phyloP scores from a whole-genome alignment of 345 rosid genomes.

The Lagerstroemia speciosa region DNA sequence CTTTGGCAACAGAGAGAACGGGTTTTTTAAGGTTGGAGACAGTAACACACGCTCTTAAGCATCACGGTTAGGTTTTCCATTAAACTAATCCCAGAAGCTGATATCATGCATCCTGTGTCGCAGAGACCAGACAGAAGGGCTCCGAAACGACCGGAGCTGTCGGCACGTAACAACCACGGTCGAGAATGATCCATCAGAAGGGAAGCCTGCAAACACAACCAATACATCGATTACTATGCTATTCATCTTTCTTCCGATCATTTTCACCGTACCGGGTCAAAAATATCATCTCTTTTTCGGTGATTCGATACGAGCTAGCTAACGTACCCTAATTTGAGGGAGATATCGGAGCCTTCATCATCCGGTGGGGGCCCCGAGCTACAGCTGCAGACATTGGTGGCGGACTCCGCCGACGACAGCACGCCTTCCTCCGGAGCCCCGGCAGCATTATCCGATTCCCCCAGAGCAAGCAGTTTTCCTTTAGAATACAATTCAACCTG shows the following conservation, averaged over 20 bases:
- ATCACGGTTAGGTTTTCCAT: no score
- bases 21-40: no score
- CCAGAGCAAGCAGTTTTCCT: constrained; percentile 17
- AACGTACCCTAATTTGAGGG: constrained; percentile 41
- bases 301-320: no score
- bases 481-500: constrained; percentile 29
- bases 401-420: constrained; percentile 43
- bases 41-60: no score
- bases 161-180: neutral
- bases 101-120: no score
- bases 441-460: constrained; percentile 21
- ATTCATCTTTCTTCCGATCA: no score
- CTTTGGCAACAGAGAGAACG: neutral
- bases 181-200: constrained; percentile 3
- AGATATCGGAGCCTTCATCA: constrained; percentile 49
- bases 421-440: constrained; percentile 45
- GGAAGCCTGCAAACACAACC: constrained; percentile 21
- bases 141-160: neutral
- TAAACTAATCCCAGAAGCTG: no score
- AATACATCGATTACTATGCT: neutral
- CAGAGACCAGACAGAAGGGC: no score
- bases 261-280: no score
- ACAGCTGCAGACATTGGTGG: constrained; percentile 42
- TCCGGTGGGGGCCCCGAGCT: constrained; percentile 48
- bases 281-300: no score